Conservation (phyloP, 768 basidiomycete genomes). For the Mycena crocata region DNA sequence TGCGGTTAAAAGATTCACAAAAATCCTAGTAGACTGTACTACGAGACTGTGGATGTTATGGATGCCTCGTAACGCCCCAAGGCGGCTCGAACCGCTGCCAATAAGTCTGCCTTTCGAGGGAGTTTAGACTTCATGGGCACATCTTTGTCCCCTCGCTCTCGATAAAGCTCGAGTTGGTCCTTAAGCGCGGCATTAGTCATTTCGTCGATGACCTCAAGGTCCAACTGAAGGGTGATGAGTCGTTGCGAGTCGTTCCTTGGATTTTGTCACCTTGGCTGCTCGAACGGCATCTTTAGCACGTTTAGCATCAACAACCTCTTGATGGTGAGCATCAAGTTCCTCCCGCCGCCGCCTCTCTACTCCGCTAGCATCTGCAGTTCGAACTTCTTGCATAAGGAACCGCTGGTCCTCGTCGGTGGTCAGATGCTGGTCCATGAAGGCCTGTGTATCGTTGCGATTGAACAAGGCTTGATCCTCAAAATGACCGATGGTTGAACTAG, state of each 20-base stretch:
- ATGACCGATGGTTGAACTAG: constrained; percentile 5
- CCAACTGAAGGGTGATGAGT: background rate
- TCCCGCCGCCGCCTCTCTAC: background rate
- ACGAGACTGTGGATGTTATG: no score
- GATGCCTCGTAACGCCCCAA: background rate
- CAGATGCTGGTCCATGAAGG: background rate
- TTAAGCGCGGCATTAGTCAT: background rate
- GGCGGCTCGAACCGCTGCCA: no score
- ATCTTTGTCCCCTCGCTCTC: background rate
- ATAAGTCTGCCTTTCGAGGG: background rate
- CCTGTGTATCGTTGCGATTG: background rate
- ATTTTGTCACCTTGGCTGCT: background rate
- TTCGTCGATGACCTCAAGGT: background rate
- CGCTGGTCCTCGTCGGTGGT: background rate
- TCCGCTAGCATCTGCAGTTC: constrained; percentile 1
- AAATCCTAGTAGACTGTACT: background rate
- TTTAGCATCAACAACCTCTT: background rate
- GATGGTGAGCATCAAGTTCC: background rate
- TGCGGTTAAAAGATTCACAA: no score
- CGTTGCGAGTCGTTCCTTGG: background rate
- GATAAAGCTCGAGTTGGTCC: constrained; percentile 4
- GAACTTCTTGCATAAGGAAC: constrained; percentile 5
- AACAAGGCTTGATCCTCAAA: constrained; percentile 12
- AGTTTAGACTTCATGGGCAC: constrained; percentile 3
- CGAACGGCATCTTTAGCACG: background rate